Base-by-base conservation (phyloP, 139 green algal genomes). In the Parachlorella kessleri region DNA sequence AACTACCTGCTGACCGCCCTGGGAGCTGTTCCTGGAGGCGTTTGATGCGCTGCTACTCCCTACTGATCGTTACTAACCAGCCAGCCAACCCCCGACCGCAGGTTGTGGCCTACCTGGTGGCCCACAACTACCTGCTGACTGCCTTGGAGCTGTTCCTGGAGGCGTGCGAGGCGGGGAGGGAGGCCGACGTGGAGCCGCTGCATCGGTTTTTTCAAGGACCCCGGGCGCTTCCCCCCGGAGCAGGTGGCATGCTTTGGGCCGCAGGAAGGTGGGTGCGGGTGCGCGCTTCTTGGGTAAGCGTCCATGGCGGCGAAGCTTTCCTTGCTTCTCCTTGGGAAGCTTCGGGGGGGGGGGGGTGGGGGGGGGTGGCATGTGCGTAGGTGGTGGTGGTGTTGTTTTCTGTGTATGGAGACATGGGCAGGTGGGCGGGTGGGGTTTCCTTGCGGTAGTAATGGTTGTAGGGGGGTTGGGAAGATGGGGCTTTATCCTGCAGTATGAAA, bases 61-160 rank as follows among this genome's bases (percentile, higher is more conserved):
- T 59, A 10, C 48, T 18, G 48, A 10, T 59, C 48, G 59, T 26
- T 67, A 1, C 24, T n/a, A 23, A 8, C 59, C 32, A 8, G 23
- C 66, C 66, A n/a, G n/a, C n/a, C 33, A 24, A 24, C 33, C 10
- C 48, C 48, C 26, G 6, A 26, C 38, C 2, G 9, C 59, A 84
- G 75, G 69, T 90, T 66, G 24, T 92, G 87, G 78, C 83, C 35
- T 84, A 72, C 21, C 72, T 84, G 65, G 63, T 84, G 38, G 65
- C 48, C 33, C 42, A 76, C 79, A 80, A 79, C 53, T 84, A 80
- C 48, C 66, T 84, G 8, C 68, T 84, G 30, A 80, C 79, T 32
- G 79, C 79, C 3, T 37, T 84, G 36, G 79, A 84, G 66, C 79
- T 84, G 64, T 72, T 84, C 26, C 26, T 84, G n/a, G 79, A 84